Evolutionary conservation across 2,329 filamentous ascomycete species (phyloP).

Genomic region (Lasiodiplodia gonubiensis): DNA sequence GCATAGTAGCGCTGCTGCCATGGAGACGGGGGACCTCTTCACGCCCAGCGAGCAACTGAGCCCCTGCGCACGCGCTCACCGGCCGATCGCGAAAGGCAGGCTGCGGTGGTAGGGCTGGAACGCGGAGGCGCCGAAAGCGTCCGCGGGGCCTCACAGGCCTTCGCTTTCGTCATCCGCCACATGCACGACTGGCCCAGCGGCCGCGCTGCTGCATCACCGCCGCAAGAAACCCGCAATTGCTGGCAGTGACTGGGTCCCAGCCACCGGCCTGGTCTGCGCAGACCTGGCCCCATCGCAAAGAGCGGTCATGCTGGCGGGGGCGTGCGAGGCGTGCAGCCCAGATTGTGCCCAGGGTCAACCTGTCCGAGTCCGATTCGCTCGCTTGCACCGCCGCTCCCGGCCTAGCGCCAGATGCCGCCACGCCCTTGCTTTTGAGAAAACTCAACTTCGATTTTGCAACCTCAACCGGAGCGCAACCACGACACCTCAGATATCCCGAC

Average conservation of each 20-base stretch:
- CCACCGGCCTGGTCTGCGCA: constrained; percentile 3
- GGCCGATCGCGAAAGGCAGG: constrained; percentile 13
- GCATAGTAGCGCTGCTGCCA: constrained; percentile 27
- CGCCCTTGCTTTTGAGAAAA: constrained; percentile 29
- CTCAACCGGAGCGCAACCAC: constrained; percentile 45
- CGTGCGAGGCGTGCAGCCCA: constrained; percentile 24
- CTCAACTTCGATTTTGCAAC: constrained; percentile 6
- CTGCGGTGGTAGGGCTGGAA: constrained; percentile 28
- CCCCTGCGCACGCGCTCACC: constrained; percentile 25
- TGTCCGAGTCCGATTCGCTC: constrained; percentile 22
- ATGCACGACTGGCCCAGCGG: constrained; percentile 4
- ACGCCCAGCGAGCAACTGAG: neutral
- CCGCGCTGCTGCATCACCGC: constrained; percentile 6
- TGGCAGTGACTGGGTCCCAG: constrained; percentile 11
- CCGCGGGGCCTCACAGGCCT: neutral
- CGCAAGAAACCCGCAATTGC: constrained; percentile 4
- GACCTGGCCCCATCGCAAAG: constrained; percentile 10
- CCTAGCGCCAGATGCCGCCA: neutral
- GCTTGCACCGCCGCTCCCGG: neutral
- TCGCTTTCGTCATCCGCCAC: constrained; percentile 16
- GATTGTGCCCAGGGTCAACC: neutral
- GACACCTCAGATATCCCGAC: constrained; percentile 36
- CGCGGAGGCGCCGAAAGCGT: constrained; percentile 16
- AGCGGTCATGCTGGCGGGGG: constrained; percentile 24
- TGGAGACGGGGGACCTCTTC: constrained; percentile 26